Base-by-base conservation (phyloP, 2,329 filamentous ascomycete species). In the Hypoxylon sp. region DNA sequence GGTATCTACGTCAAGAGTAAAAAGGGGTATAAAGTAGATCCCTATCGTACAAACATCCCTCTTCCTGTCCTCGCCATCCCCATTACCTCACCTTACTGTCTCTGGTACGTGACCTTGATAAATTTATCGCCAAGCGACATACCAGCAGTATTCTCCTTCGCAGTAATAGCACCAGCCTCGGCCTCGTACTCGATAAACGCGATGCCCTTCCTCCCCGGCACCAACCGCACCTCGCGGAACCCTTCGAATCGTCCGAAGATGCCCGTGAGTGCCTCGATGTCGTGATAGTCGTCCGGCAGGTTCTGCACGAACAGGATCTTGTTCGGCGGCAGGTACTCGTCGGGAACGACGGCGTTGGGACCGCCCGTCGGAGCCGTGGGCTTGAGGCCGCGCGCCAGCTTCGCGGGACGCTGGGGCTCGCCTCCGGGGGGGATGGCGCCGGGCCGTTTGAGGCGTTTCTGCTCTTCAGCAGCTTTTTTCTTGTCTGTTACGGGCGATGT, bases 271-370 rank as follows among this genome's bases (percentile, higher is more conserved):
- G 86, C 88, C 71, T 97, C 94, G 76, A 93, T 89, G 79, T 92
- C 92, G 81, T 92, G 94, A 71, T 92, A 94, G 71, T 94, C 92
- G 70, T 95, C 93, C 8, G 96, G 94, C 37, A 99, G 82, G 75
- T 98, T 95, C 83, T 97, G 94, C 68, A 98, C 85, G 83, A 98
- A 97, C 37, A 99, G 87, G 73, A 94, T 97, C 84, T 97, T 98
- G 88, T 98, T 98, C 37, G 96, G 95, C 3, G 95, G 95, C 3
- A 98, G 88, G 80, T 97, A 98, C 82, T 99, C 96, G 87, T 98
- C 96, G n/a, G 94, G 94, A 17, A 98, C 91, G 61, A 94, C 91
- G 10, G 92, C 86, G 3, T 91, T 85, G 1, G 89, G 86, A 13
- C 64, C 67, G 87, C 33, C 63, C 0, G 58, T 39, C 5, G 89